These are phyloP conservation scores for Stachybotrys chlorohalonatus DNA, from an alignment of 2,329 filamentous ascomycete species.

Conservation along the genomic window DNA sequence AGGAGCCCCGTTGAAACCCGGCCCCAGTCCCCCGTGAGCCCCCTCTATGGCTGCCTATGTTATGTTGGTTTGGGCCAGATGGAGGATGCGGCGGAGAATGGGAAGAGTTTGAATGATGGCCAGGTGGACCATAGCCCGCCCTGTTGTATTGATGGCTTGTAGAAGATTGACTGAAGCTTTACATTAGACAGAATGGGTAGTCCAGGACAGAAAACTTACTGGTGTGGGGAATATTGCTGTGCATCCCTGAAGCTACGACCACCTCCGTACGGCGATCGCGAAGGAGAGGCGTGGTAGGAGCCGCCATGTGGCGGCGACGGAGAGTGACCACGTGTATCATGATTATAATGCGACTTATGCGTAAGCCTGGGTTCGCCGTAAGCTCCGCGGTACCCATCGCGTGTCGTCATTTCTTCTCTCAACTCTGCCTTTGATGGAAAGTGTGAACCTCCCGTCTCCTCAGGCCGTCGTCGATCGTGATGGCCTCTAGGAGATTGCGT, in stretches of 20 bases:
- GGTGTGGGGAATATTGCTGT: constrained; percentile 28
- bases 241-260: constrained; percentile 29
- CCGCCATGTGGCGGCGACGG: constrained; percentile 33
- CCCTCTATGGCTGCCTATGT: constrained; percentile 34
- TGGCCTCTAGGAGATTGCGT: constrained; percentile 17
- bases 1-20: constrained; percentile 52
- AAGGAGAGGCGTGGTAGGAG: constrained; percentile 36
- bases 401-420: constrained; percentile 40
- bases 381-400: constrained; percentile 32
- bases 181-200: neutral
- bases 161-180: constrained; percentile 46
- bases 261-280: constrained; percentile 31
- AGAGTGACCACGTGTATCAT: constrained; percentile 26
- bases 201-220: constrained; percentile 25
- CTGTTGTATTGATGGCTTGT: constrained; percentile 47
- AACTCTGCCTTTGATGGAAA: constrained; percentile 39
- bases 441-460: constrained; percentile 17
- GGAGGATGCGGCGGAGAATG: constrained; percentile 47
- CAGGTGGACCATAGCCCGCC: constrained; percentile 41
- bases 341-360: constrained; percentile 24
- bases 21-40: constrained; percentile 35
- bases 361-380: constrained; percentile 27
- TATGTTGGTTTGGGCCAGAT: constrained; percentile 47
- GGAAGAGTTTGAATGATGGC: constrained; percentile 33
- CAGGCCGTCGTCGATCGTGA: constrained; percentile 18